phyloP scores from a whole-genome alignment of 495 filamentous ascomycete genomes.

The Aspergillus conjunctus region DNA sequence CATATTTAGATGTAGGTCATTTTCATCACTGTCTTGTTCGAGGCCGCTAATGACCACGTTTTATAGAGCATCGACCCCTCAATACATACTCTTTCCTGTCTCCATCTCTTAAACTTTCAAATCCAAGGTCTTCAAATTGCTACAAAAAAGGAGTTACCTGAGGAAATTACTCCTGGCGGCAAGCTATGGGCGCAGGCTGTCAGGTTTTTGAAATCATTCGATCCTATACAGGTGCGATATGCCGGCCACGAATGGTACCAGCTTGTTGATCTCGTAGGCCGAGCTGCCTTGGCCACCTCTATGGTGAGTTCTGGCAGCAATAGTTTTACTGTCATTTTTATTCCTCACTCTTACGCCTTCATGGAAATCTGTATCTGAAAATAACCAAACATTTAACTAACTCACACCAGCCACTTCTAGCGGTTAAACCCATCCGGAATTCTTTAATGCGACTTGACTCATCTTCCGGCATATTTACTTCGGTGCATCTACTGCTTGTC shows the following conservation, averaged over 20 bases:
- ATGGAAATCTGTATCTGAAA: too few relatives aligned
- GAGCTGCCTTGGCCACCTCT: constrained; percentile 40
- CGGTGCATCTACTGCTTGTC: constrained; percentile 62
- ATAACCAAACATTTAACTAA: constrained; percentile 14
- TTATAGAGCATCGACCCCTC: constrained; percentile 45
- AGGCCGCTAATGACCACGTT: background rate
- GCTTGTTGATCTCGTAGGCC: constrained; percentile 51
- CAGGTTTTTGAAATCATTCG: constrained; percentile 54
- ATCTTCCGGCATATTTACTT: constrained; percentile 69
- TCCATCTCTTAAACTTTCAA: constrained; percentile 42
- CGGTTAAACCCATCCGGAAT: constrained; percentile 59
- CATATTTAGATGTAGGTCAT: constrained; percentile 35
- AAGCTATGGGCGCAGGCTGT: constrained; percentile 51
- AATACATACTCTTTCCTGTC: constrained; percentile 45
- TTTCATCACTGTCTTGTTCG: background rate
- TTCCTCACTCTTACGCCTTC: background rate
- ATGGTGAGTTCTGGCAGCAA: constrained; percentile 40
- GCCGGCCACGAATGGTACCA: constrained; percentile 54
- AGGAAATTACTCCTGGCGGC: constrained; percentile 35
- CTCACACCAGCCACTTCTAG: constrained; percentile 55
- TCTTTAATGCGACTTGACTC: constrained; percentile 75
- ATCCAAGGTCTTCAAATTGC: constrained; percentile 33
- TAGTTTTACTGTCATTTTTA: background rate
- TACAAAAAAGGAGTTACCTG: constrained; percentile 24
- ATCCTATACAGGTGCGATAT: constrained; percentile 63